These are phyloP conservation scores for Colletotrichum sp. DNA, from an alignment of 2,329 filamentous ascomycete genomes.

Conservation along the genomic window DNA sequence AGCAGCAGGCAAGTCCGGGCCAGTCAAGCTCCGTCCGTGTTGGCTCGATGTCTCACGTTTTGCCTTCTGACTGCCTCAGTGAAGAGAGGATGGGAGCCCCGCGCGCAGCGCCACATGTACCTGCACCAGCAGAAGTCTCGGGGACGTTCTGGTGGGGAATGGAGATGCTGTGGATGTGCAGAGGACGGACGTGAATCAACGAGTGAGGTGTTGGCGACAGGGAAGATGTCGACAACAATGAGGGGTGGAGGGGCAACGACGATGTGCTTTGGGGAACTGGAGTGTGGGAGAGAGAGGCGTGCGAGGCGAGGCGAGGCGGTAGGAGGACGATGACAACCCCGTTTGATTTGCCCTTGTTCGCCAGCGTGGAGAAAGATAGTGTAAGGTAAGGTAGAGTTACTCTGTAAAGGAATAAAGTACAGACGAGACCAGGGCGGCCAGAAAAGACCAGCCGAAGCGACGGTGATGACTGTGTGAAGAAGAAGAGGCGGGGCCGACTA, in stretches of 20 bases:
- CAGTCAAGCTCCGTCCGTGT: slow-evolving; percentile 19
- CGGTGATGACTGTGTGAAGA: neutral
- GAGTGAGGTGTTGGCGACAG: slow-evolving; percentile 15
- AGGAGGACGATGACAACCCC: neutral
- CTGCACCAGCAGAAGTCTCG: neutral
- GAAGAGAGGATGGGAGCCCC: slow-evolving; percentile 17
- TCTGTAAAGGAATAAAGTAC: neutral
- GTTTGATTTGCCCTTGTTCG: neutral
- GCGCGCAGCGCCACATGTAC: slow-evolving; percentile 5
- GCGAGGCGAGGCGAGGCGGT: neutral
- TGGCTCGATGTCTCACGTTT: slow-evolving; percentile 19
- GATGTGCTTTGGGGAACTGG: neutral
- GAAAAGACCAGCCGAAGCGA: neutral
- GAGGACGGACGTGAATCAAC: neutral
- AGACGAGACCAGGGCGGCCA: neutral
- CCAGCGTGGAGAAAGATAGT: neutral
- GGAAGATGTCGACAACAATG: slow-evolving; percentile 19
- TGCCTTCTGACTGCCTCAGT: slow-evolving; percentile 14
- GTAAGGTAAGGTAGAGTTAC: neutral
- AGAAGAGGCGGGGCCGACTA: neutral
- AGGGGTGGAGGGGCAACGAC: neutral
- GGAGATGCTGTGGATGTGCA: neutral
- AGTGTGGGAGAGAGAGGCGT: neutral
- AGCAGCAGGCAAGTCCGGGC: slow-evolving; percentile 1
- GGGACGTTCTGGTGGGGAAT: neutral